Base-by-base conservation (phyloP, 345 rosid genomes). In the Durio zibethinus region DNA sequence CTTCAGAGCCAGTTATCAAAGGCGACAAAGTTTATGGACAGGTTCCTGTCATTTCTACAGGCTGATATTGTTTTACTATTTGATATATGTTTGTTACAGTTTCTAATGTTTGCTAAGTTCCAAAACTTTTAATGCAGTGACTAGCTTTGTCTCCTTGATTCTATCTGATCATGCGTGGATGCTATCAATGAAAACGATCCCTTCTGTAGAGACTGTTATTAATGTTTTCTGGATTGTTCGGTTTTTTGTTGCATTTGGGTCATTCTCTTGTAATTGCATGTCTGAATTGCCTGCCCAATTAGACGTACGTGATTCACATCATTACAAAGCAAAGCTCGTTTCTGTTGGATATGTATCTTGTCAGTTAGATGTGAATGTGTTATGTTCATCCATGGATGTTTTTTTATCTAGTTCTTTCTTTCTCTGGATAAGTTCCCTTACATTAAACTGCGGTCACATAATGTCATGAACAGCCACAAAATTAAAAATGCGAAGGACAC, bases 91-190 rank as follows among this genome's bases (percentile, higher is more conserved):
- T 56, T 23, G 27, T 29, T 4, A 48, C 53, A 2, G 53, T 48
- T 48, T 56, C 31, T 76, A 45, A 5, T 23, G 27, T 18, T 77
- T 31, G 76, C 62, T 56, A 74, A 43, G 29, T 47, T 59, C 43
- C 52, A 23, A 67, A 31, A 27, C 5, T 31, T 27, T 31, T 57
- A 79, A 57, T 56, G 62, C 61, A 38, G 23, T 7, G 72, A 66
- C 16, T 21, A 20, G n/a, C 15, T 15, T 7, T 29, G 66, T 61
- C 66, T 33, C 66, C 40, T 61, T 61, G 66, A 31, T 16, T 61
- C 66, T 42, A 52, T 66, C 21, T 38, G 70, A 10, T n/a, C 29
- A 23, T 66, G 18, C 27, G 14, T 65, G 48, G 18, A n/a, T 38
- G 1, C 20, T 21, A 20, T 40, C 52, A 40, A 66, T 40, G 25